Evolutionary conservation across 805 yeast species (phyloP), one percentile per base, ranked within the genome.

Genomic region (Candida chauliodis): DNA sequence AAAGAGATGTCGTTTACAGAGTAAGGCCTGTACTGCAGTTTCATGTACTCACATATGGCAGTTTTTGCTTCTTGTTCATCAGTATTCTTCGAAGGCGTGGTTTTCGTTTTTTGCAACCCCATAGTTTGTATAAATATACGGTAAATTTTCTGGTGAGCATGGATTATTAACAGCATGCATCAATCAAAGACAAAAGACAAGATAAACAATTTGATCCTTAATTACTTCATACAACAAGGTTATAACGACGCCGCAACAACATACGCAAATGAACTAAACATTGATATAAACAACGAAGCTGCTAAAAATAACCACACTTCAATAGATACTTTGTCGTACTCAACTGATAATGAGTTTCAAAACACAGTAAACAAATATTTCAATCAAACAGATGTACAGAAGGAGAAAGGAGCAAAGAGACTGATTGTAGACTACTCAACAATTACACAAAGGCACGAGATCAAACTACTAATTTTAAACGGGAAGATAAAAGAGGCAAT

Each of bases 141-240:
- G n/a, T n/a, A n/a, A n/a, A n/a, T n/a, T n/a, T n/a, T n/a, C n/a
- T n/a, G n/a, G n/a, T n/a, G n/a, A n/a, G n/a, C n/a, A n/a, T n/a
- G n/a, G n/a, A n/a, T n/a, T n/a, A n/a, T 22, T 11, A 22, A 8
- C 11, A 22, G 10, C 8, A 32, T 32, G 27, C 23, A 32, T 32
- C 25, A 20, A 26, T 15, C 33, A 30, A 51, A 60, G 16, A 43
- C 63, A 26, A 61, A 63, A 42, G 51, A 53, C 30, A 60, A 65
- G 51, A 59, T 78, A 48, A 77, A 74, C 59, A 64, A 65, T 34
- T 55, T 86, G 41, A 71, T 88, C 9, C 68, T 87, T 55, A 81
- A 84, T 61, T 86, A 84, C 58, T 73, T 88, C 44, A 76, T 88
- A 10, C 76, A 78, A 36, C 90, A 86, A 60, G 95, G 93, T 0